Conservation (phyloP, 225 moss, liverwort and hornwort genomes). For the Climacium dendroides region DNA sequence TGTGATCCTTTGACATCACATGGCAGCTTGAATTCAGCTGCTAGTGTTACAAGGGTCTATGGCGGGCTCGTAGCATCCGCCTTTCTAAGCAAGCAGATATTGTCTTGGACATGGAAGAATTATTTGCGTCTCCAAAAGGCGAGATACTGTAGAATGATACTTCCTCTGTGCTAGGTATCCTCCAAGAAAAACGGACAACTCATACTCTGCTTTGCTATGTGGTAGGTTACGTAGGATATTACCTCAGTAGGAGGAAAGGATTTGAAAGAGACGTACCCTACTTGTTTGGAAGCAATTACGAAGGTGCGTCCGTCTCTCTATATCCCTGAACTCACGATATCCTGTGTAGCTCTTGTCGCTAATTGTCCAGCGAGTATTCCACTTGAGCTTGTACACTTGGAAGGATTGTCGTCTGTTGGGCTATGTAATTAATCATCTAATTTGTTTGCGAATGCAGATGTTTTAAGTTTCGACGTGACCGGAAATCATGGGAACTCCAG, state of each 20-base stretch:
- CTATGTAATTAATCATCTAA: not conserved
- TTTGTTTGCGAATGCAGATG: constrained; percentile 13
- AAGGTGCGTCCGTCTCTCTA: not conserved
- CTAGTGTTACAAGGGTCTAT: not conserved
- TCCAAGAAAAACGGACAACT: not conserved
- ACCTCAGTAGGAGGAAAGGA: not conserved
- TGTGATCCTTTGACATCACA: not conserved
- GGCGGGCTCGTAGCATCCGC: not conserved
- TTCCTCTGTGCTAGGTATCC: not conserved
- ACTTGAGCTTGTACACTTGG: not conserved
- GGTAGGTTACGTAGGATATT: not conserved
- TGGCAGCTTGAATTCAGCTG: not conserved
- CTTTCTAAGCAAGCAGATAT: not conserved
- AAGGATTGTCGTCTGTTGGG: not conserved
- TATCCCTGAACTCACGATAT: not conserved
- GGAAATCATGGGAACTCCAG: constrained; percentile 68
- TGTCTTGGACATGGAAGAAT: not conserved
- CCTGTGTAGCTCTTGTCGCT: not conserved
- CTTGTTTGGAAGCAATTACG: not conserved
- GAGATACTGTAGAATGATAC: not conserved
- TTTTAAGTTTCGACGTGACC: not conserved
- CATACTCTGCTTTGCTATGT: constrained; percentile 1
- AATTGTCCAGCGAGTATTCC: too few species aligned
- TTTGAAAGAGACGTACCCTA: not conserved
- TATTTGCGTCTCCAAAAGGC: not conserved